Base-by-base conservation (phyloP, 2,329 filamentous ascomycete species). In the Apiospora hydei region DNA sequence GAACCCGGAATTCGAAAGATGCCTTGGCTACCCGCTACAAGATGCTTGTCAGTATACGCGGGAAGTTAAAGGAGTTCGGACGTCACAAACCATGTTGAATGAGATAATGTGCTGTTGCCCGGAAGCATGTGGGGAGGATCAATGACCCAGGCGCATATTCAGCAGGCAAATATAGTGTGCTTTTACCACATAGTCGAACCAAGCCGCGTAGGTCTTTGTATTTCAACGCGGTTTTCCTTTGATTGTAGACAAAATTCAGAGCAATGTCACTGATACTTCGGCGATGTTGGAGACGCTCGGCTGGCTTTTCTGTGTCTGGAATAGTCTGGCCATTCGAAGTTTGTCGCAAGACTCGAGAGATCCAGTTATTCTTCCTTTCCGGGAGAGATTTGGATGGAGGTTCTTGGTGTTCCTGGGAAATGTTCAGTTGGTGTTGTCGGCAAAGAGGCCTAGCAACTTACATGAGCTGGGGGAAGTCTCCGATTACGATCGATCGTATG, bases 1-100 rank as follows among this genome's bases (percentile, higher is more conserved):
- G 90, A 91, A 3, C 91, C 91, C 0, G 90, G 86, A 57, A 92
- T 86, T 10, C 90, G 87, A 73, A 93, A 93, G 10, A 93, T 81
- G 0, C 91, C 91, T 47, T 87, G 85, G 2, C 88, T 87, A 10
- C 84, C 82, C 0, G 83, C 82, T 74, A 79, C 18, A 79, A 79
- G 49, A 10, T 67, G 70, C 81, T 41, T 80, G 76, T 71, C 68
- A 30, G n/a, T 14, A 34, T 46, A 13, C 11, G 46, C 24, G 57
- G 26, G 3, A 13, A 41, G 13, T 43, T 43, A 44, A 70, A 3
- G 3, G 18, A 21, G 16, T 41, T 14, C 14, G 8, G 21, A 24
- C n/a, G 72, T 44, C 47, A 70, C 69, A 8, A 51, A 89, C 88
- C 88, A 78, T 92, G 82, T 67, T 91, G 88, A 3, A 90, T 84